Percentiles rank a stretch among this genome's conserved stretches.
These are phyloP conservation scores for Pisolithus orientalis DNA, from an alignment of 768 basidiomycete species.

Conservation along the genomic window DNA sequence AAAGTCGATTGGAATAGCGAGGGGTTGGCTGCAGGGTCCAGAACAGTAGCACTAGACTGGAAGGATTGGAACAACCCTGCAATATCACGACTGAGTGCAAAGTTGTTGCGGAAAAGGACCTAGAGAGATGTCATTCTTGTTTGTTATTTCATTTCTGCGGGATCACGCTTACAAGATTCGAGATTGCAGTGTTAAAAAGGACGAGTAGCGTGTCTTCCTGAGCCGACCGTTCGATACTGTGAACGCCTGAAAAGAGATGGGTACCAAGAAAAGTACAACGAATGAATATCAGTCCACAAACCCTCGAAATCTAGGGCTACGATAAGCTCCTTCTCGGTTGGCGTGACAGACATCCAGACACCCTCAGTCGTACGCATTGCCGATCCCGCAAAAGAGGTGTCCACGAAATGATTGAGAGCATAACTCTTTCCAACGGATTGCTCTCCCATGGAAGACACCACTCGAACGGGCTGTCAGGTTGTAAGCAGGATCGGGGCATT, in stretches of 20 bases:
- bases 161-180: slow-evolving; percentile 42
- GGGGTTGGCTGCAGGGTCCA: slow-evolving; percentile 49
- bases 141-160: not conserved
- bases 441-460: slow-evolving; percentile 65
- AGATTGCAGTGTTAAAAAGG: slow-evolving; percentile 59
- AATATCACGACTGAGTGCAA: slow-evolving; percentile 49
- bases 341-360: slow-evolving; percentile 64
- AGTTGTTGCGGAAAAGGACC: slow-evolving; percentile 57
- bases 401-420: slow-evolving; percentile 52
- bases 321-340: slow-evolving; percentile 45
- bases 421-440: slow-evolving; percentile 63
- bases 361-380: slow-evolving; percentile 66
- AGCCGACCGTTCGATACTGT: slow-evolving; percentile 56
- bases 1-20: slow-evolving; percentile 47
- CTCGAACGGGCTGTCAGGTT: slow-evolving; percentile 45
- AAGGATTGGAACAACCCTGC: slow-evolving; percentile 51
- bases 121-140: slow-evolving; percentile 9
- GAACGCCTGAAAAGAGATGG: slow-evolving; percentile 36
- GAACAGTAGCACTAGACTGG: slow-evolving; percentile 43
- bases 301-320: slow-evolving; percentile 66
- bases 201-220: slow-evolving; percentile 62
- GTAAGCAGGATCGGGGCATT: not conserved
- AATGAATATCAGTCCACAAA: slow-evolving; percentile 13
- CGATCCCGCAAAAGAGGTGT: slow-evolving; percentile 60
- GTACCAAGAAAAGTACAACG: not conserved